Evolutionary conservation across 176 grass and related monocot genomes (phyloP).

Genomic region (Canna indica): DNA sequence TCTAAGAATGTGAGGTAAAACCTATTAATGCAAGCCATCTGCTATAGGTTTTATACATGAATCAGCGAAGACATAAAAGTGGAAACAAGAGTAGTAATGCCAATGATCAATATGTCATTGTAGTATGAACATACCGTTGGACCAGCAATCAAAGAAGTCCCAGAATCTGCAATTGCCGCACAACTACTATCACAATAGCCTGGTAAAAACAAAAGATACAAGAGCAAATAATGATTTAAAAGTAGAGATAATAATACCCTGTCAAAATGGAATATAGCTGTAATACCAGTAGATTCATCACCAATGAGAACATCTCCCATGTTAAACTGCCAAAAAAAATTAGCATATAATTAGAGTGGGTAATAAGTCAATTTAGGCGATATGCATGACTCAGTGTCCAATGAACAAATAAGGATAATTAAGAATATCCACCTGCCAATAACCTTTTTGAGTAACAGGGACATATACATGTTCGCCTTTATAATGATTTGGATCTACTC

Average conservation of each 20-base stretch:
- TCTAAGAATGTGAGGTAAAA: neutral
- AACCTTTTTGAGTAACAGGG: constrained; percentile 22
- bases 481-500: constrained; percentile 14
- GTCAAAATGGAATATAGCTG: neutral
- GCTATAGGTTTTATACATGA: neutral
- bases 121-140: constrained; percentile 6
- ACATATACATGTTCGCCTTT: constrained; percentile 15
- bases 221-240: neutral
- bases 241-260: neutral
- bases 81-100: neutral
- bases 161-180: constrained; percentile 21
- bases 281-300: constrained; percentile 5
- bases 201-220: neutral
- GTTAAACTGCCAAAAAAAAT: constrained; percentile 7
- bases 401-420: neutral
- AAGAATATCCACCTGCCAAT: constrained; percentile 14
- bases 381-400: neutral
- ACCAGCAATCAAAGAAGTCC: constrained; percentile 20
- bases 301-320: constrained; percentile 14
- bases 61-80: neutral
- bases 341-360: neutral
- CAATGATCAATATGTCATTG: neutral
- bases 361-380: neutral
- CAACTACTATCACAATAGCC: constrained; percentile 13
- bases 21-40: neutral